Evolutionary conservation across 2,329 filamentous ascomycete species (phyloP), one percentile per base, ranked within the genome.

Genomic region (Trichoderma sp.): DNA sequence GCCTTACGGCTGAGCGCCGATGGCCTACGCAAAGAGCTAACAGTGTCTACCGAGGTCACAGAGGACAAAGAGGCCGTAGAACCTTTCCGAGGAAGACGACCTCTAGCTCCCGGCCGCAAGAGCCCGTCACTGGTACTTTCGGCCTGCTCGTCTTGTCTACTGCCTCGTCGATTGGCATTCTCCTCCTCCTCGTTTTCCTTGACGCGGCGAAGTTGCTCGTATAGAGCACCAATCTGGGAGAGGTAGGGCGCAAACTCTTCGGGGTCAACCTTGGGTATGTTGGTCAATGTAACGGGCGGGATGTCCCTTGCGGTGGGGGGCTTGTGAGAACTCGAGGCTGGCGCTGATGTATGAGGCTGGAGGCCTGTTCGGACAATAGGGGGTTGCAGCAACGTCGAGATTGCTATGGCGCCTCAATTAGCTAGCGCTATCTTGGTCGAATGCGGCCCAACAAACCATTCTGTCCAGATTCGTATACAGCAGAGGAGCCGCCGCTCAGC

Each of bases 321-420:
- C 76, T 92, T 95, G 78, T 96, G 93, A 15, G 91, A 86, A 76
- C 89, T 92, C n/a, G 89, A 89, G 9, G 84, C 81, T 2, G 93
- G 89, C 3, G 92, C 90, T 2, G 91, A 86, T 1, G 91, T 92
- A 80, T 97, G 92, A 26, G 95, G 92, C 70, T 94, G 86, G 64
- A 97, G 87, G 71, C 95, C 95, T 2, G 95, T 97, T 74, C 95
- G 90, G 71, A 97, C 90, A 75, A 97, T 97, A 4, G 95, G 93
- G 32, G 94, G 92, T 78, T 97, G 93, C 4, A 98, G 88, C n/a
- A 98, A 87, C 1, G 94, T 97, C 9, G 95, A 97, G 76, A 98
- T 98, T 73, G 96, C 92, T 93, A 62, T 67, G 47, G 67, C 71
- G 65, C 39, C 39, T 60, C 30, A n/a, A 32, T 73, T 30, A 73